These are phyloP conservation scores for Priceomyces fermenticarens DNA, from an alignment of 805 yeast genomes.

Conservation along the genomic window DNA sequence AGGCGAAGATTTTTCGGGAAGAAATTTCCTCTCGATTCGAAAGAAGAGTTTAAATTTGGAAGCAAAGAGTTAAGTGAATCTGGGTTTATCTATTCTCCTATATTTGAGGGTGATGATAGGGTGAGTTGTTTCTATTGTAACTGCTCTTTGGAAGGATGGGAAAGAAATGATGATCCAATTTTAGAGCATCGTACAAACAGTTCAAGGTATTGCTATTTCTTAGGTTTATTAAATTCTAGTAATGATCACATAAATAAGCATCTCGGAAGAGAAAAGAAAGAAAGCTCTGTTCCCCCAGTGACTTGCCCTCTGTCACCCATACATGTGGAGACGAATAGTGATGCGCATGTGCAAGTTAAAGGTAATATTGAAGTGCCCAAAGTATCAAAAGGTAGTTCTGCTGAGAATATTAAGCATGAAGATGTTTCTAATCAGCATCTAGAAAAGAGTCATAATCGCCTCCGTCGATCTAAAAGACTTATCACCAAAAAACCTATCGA, in stretches of 20 bases:
- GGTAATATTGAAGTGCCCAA: too few relatives aligned
- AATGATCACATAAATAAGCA: too few relatives aligned
- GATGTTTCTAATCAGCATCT: too few relatives aligned
- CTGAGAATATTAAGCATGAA: too few relatives aligned
- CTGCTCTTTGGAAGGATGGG: constrained; percentile 48
- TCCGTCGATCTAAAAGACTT: constrained; percentile 2
- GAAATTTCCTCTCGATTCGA: constrained; percentile 45
- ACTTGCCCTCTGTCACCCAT: too few relatives aligned
- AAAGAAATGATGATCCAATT: constrained; percentile 57
- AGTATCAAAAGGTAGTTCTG: too few relatives aligned
- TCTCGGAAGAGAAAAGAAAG: background rate
- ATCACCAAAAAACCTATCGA: constrained; percentile 1
- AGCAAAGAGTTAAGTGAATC: constrained; percentile 44
- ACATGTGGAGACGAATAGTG: too few relatives aligned
- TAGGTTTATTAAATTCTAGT: constrained; percentile 10
- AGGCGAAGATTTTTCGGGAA: constrained; percentile 40
- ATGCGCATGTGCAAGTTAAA: too few relatives aligned
- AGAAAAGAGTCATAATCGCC: too few relatives aligned
- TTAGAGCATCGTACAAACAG: constrained; percentile 46
- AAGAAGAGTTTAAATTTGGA: constrained; percentile 30
- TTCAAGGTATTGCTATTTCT: constrained; percentile 23
- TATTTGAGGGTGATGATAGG: constrained; percentile 27
- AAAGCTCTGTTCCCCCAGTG: too few relatives aligned
- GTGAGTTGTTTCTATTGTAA: constrained; percentile 30
- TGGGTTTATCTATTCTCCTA: constrained; percentile 40